Evolutionary conservation across 2,329 filamentous ascomycete genomes (phyloP), one percentile per base, ranked within the genome.

Genomic region (Fusarium newnesense): DNA sequence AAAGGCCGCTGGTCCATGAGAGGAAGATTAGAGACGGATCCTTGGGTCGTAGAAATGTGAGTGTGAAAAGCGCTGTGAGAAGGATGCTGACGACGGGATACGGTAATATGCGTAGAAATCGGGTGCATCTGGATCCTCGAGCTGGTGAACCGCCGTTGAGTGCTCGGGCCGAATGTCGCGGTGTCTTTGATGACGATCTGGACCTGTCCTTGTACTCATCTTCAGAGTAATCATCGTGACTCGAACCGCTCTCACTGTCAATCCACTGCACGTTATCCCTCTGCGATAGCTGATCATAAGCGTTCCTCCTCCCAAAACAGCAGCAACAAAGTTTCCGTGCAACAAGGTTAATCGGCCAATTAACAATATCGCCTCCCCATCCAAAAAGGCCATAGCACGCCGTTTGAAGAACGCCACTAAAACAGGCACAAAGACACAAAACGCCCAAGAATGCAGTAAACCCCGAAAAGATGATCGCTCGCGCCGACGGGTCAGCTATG

Each of bases 1-100:
- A 67, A 9, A 82, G 72, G 3, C 76, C 75, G 9, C 77, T 73
- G 0, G 81, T 82, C 81, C 81, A 82, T 0, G 81, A 82, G 47
- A 82, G 75, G 61, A 82, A 82, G 2, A 74, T 79, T 32, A 82
- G 59, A 7, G 81, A 80, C 34, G 76, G 73, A 28, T 82, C 81
- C 40, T 73, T 67, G 4, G 81, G 81, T n/a, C 81, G 75, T 16
- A 80, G 19, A 2, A 79, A 18, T 4, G 69, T 61, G 12, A 78
- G 57, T 15, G 74, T 72, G 43, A 74, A 66, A 40, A 80, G 80
- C 9, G 71, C 74, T 8, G 76, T 71, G 21, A 81, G 67, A 4
- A 76, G 67, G 44, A 77, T 68, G 28, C 63, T 68, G 52, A 80
- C 72, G 9, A 78, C 24, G 1, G 76, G 62, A 46, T 78, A 77